These are phyloP conservation scores for Chamaenerion angustifolium DNA, from an alignment of 345 rosid genomes.

Conservation along the genomic window DNA sequence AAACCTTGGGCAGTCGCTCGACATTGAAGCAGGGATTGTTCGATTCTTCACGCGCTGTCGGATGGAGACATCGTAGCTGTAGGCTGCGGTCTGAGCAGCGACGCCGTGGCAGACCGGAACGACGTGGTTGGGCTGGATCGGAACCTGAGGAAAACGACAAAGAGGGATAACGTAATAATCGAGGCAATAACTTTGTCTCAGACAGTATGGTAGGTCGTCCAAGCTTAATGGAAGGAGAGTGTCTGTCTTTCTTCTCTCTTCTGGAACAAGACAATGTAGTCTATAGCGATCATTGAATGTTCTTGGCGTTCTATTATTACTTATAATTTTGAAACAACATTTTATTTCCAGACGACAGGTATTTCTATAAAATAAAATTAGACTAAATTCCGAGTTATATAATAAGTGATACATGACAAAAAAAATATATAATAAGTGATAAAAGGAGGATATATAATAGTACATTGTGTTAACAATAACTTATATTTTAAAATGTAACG, in stretches of 20 bases:
- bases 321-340: neutral
- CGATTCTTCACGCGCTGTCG: conserved; percentile 19
- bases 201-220: neutral
- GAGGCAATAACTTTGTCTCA: neutral
- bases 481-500: too few species aligned
- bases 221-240: neutral
- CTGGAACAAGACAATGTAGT: too few species aligned
- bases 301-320: neutral
- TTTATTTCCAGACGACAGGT: too few species aligned
- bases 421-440: too few species aligned
- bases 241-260: too few species aligned
- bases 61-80: conserved; percentile 19
- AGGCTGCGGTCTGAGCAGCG: conserved; percentile 19
- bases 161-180: neutral
- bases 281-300: neutral
- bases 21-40: conserved; percentile 15
- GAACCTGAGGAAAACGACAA: conserved; percentile 14
- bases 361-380: too few species aligned
- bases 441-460: too few species aligned
- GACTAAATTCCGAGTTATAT: too few species aligned
- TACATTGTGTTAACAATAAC: too few species aligned
- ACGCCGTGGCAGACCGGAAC: conserved; percentile 13
- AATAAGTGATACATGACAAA: too few species aligned
- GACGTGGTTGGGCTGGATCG: conserved; percentile 18
- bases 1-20: conserved; percentile 24